A percentile compares a stretch with the other conserved stretches of the same genome.
phyloP scores from a whole-genome alignment of 768 basidiomycete species.

The Basidioascus undulatus region DNA sequence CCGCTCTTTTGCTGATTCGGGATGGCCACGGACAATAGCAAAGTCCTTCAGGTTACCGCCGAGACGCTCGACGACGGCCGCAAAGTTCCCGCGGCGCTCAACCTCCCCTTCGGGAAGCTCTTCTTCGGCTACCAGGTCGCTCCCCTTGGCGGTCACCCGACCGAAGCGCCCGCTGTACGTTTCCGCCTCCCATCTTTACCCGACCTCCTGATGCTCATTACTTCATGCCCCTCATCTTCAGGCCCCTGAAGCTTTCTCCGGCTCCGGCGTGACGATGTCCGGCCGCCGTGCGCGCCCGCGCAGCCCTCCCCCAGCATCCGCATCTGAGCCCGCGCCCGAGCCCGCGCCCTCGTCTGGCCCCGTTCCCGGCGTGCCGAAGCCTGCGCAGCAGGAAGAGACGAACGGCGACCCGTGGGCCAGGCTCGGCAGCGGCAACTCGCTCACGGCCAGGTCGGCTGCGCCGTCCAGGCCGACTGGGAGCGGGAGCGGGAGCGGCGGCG shows the following conservation, averaged over 20 bases:
- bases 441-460: too few relatives aligned
- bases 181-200: slow-evolving; percentile 1
- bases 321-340: too few relatives aligned
- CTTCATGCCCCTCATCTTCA: slow-evolving; percentile 21
- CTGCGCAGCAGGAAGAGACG: neutral
- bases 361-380: neutral
- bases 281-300: slow-evolving; percentile 14
- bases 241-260: slow-evolving; percentile 17
- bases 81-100: slow-evolving; percentile 70
- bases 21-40: slow-evolving; percentile 24
- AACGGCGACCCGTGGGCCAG: slow-evolving; percentile 1
- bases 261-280: slow-evolving; percentile 16
- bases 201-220: slow-evolving; percentile 6
- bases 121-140: slow-evolving; percentile 86
- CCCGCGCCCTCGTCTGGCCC: neutral
- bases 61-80: slow-evolving; percentile 43
- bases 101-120: slow-evolving; percentile 73
- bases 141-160: slow-evolving; percentile 20
- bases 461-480: too few relatives aligned
- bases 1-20: neutral
- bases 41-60: slow-evolving; percentile 62
- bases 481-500: slow-evolving; percentile 1
- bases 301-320: too few relatives aligned
- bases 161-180: slow-evolving; percentile 8
- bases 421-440: slow-evolving; percentile 7